phyloP scores from a whole-genome alignment of 306 rosid genomes.

The Gynostemma pentaphyllum region DNA sequence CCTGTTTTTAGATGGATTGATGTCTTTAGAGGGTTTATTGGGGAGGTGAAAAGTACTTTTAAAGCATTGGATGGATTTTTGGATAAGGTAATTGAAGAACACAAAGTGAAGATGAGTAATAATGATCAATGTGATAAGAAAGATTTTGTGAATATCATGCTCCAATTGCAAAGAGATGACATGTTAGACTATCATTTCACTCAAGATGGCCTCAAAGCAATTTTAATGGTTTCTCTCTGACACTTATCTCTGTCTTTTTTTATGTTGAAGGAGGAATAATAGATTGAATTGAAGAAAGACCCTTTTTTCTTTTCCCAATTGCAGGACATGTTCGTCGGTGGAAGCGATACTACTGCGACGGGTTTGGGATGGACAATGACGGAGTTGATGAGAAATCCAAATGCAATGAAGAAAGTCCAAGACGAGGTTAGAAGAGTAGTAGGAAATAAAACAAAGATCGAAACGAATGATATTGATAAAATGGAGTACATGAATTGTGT shows the following conservation, averaged over 20 bases:
- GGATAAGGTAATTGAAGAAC: not conserved
- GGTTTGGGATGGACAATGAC: constrained; percentile 39
- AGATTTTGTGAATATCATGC: not conserved
- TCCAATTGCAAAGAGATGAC: not conserved
- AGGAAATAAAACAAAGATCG: constrained; percentile 15
- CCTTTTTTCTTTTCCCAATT: too few species aligned
- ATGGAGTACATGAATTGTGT: constrained; percentile 33
- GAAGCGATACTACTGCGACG: constrained; percentile 33
- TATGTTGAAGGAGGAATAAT: too few species aligned
- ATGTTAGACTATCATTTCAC: not conserved
- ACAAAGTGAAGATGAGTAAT: not conserved
- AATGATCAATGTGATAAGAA: not conserved
- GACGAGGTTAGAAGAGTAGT: constrained; percentile 18
- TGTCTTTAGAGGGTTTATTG: constrained; percentile 1
- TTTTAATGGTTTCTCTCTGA: not conserved
- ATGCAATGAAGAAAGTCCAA: constrained; percentile 24
- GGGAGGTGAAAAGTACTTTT: not conserved
- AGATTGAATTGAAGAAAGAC: too few species aligned
- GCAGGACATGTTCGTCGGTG: constrained; percentile 32
- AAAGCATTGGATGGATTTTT: constrained; percentile 2
- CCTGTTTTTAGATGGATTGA: constrained; percentile 18
- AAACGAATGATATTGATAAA: constrained; percentile 20
- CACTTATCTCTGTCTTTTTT: too few species aligned
- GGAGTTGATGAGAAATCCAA: constrained; percentile 30
- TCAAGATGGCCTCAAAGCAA: not conserved